Percentiles rank a stretch among this genome's conserved stretches.
Evolutionary conservation across 2,329 filamentous ascomycete genomes (phyloP).

Genomic region (Trichoderma harzianum): DNA sequence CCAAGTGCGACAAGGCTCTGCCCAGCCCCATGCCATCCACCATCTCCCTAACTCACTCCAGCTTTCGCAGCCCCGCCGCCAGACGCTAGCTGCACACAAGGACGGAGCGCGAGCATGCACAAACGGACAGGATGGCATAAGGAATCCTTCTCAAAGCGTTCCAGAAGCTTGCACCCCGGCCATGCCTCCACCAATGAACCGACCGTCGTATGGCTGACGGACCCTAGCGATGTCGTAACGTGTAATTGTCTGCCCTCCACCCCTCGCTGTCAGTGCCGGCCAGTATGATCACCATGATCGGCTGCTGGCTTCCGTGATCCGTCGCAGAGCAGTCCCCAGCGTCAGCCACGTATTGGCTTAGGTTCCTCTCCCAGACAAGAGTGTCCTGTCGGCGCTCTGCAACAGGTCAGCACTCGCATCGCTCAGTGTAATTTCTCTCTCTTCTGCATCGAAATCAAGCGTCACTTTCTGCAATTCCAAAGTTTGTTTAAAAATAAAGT

Average conservation of each 20-base stretch:
- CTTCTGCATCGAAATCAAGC: not conserved
- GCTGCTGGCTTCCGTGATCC: constrained; percentile 21
- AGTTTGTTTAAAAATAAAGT: not conserved
- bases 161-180: constrained; percentile 12
- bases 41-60: constrained; percentile 14
- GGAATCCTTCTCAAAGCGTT: constrained; percentile 18
- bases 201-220: not conserved
- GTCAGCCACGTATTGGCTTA: not conserved
- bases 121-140: not conserved
- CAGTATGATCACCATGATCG: constrained; percentile 18
- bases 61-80: constrained; percentile 6
- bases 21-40: not conserved
- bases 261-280: constrained; percentile 13
- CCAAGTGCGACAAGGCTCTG: constrained; percentile 6
- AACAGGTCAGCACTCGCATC: not conserved
- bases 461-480: not conserved
- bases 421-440: not conserved
- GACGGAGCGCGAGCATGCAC: constrained; percentile 1
- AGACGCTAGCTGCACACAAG: not conserved
- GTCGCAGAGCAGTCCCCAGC: not conserved
- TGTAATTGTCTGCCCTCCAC: not conserved
- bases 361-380: not conserved
- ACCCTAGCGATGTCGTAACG: not conserved
- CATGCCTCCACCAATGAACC: not conserved
- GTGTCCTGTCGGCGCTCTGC: not conserved